Evolutionary conservation across 1,284 basidiomycete species (phyloP), one percentile per base, ranked within the genome.

Genomic region (Prillingera fragicola): DNA sequence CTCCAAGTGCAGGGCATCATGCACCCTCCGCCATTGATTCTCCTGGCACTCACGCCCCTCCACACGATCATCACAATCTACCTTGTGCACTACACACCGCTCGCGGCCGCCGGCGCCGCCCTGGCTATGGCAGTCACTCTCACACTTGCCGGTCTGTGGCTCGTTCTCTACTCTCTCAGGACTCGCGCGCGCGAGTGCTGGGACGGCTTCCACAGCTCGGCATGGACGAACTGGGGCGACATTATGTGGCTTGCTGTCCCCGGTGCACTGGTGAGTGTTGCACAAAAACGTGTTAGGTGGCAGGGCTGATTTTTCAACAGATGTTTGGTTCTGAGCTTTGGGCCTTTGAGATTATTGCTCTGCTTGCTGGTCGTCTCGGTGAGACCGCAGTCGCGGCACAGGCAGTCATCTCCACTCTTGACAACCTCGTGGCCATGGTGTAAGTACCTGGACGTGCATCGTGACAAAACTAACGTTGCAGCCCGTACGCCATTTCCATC

Each of bases 241-340:
- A 41, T 55, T 27, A 28, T 54, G 8, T 40, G 45, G 43, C 48
- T 62, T 9, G 53, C 56, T 33, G 40, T 60, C 3, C 60, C 60
- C 2, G 56, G 54, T 21, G 50, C 54, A 1, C 36, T 58, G 12
- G 56, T 55, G 36, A 40, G 56, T 57, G 9, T 15, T 25, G 15
- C 13, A 5, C 34, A 13, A 21, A 9, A n/a, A 8, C 4, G 14
- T 22, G 19, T n/a, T n/a, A n/a, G n/a, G n/a, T n/a, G n/a, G n/a
- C n/a, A n/a, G n/a, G n/a, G n/a, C n/a, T n/a, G n/a, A n/a, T n/a
- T 28, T 28, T 28, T 17, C 15, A 7, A 23, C 38, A 52, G 50
- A 59, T 57, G 58, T 60, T 50, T 17, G 51, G 54, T 13, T 54
- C 53, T 4, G 60, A 62, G 41, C 53, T 57, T 29, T 57, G 56